A percentile compares a stretch with the other conserved stretches of the same genome.
Evolutionary conservation across 2,329 filamentous ascomycete genomes (phyloP).

Genomic region (Ophiostoma pallidulum): DNA sequence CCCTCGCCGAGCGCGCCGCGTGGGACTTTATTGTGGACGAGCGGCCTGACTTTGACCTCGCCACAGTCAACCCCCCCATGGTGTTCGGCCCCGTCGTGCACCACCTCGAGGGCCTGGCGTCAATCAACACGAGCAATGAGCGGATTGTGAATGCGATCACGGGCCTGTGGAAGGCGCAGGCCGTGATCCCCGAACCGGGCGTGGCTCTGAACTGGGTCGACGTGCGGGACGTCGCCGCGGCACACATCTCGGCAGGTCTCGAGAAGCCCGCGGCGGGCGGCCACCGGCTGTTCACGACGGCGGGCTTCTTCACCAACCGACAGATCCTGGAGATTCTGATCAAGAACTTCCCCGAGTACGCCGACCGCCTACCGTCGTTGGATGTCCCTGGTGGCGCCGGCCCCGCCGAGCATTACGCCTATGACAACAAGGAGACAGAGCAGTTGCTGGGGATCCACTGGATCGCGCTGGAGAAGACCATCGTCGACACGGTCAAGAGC

Average conservation of each 20-base stretch:
- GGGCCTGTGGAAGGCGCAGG: conserved; percentile 36
- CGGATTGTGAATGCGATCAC: conserved; percentile 33
- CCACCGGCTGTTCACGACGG: conserved; percentile 40
- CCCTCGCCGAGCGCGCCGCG: conserved; percentile 40
- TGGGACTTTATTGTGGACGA: conserved; percentile 40
- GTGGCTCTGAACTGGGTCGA: conserved; percentile 42
- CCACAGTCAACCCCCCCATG: conserved; percentile 45
- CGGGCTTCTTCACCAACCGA: conserved; percentile 38
- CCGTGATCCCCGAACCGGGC: conserved; percentile 31
- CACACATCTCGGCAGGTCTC: conserved; percentile 41
- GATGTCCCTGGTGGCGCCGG: conserved; percentile 35
- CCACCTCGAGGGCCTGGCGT: conserved; percentile 34
- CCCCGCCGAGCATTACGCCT: conserved; percentile 37
- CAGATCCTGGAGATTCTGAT: conserved; percentile 35
- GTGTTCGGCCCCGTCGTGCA: conserved; percentile 45
- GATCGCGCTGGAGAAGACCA: conserved; percentile 49
- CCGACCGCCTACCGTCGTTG: conserved; percentile 36
- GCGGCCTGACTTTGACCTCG: conserved; percentile 39
- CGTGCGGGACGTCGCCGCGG: conserved; percentile 45
- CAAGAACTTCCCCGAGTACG: conserved; percentile 40
- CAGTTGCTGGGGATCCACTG: conserved; percentile 55
- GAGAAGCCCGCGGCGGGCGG: conserved; percentile 39
- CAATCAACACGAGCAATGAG: conserved; percentile 28
- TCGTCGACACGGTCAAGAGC: conserved; percentile 55
- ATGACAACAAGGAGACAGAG: conserved; percentile 49